Conservation (phyloP, 371 early-diverging fungal species). For the Apophysomyces trapeziformis region DNA sequence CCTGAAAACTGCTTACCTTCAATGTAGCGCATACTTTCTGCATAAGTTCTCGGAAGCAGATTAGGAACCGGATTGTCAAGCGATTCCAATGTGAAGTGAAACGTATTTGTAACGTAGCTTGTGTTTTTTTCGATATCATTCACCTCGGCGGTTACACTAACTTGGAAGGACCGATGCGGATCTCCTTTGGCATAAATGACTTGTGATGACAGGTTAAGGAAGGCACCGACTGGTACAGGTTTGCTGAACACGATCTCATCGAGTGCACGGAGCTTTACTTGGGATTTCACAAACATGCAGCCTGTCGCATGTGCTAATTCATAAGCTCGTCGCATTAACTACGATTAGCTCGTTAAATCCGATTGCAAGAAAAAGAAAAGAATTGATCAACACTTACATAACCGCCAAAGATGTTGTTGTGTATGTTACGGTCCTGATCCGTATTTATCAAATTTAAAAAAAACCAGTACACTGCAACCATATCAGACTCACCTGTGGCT, state of each 20-base stretch:
- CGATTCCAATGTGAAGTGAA: slow-evolving; percentile 80
- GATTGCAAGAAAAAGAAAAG: neutral
- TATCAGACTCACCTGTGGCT: slow-evolving; percentile 59
- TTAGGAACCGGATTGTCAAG: slow-evolving; percentile 26
- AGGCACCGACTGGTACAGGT: slow-evolving; percentile 91
- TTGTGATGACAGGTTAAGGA: slow-evolving; percentile 75
- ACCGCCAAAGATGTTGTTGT: slow-evolving; percentile 93
- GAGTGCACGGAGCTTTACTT: slow-evolving; percentile 66
- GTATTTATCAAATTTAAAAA: neutral
- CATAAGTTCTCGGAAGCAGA: slow-evolving; percentile 75
- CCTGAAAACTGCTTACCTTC: slow-evolving; percentile 68
- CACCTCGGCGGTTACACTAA: slow-evolving; percentile 80
- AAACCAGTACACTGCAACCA: neutral
- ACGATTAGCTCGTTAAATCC: neutral
- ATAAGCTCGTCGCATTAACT: slow-evolving; percentile 76
- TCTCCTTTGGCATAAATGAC: slow-evolving; percentile 68
- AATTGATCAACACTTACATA: slow-evolving; percentile 30
- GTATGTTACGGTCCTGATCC: slow-evolving; percentile 80
- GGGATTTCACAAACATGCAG: slow-evolving; percentile 60
- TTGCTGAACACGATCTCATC: slow-evolving; percentile 89
- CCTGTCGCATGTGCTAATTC: slow-evolving; percentile 83
- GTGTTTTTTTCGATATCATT: slow-evolving; percentile 64
- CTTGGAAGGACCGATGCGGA: slow-evolving; percentile 67
- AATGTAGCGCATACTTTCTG: slow-evolving; percentile 75
- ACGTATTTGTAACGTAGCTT: slow-evolving; percentile 77